These are phyloP conservation scores for Emericellopsis cladophorae DNA, from an alignment of 2,329 filamentous ascomycete species.

Conservation along the genomic window DNA sequence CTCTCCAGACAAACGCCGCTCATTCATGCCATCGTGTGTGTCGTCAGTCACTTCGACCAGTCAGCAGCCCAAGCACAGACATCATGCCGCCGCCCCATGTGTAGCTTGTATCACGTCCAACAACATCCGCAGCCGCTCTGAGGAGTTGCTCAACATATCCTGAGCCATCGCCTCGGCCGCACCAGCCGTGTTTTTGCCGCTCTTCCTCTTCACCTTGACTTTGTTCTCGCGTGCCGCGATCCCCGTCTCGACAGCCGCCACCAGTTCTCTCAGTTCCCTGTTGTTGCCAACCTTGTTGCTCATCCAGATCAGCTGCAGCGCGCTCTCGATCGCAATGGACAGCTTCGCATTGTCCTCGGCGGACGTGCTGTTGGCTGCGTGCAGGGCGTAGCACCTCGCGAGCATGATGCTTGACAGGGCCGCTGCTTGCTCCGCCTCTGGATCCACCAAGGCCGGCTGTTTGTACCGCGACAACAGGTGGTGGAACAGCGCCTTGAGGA, in stretches of 20 bases:
- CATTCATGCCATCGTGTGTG: too few species aligned
- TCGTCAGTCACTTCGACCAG: background rate
- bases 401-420: constrained; percentile 32
- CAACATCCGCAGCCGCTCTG: constrained; percentile 26
- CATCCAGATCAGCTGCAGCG: constrained; percentile 41
- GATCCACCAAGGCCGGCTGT: constrained; percentile 25
- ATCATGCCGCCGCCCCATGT: constrained; percentile 5
- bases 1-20: background rate
- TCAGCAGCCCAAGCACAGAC: too few species aligned
- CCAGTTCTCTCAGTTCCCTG: constrained; percentile 20
- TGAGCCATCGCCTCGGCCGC: constrained; percentile 26
- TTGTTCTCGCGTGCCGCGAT: constrained; percentile 36
- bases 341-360: constrained; percentile 61
- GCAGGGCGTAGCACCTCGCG: constrained; percentile 50
- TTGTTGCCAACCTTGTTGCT: constrained; percentile 20
- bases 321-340: constrained; percentile 52
- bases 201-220: constrained; percentile 25
- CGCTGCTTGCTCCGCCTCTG: constrained; percentile 20
- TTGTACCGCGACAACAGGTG: constrained; percentile 28
- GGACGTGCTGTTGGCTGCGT: constrained; percentile 46
- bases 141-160: constrained; percentile 29
- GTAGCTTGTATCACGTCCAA: constrained; percentile 17
- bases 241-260: constrained; percentile 28
- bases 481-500: constrained; percentile 31
- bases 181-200: constrained; percentile 1